These are phyloP conservation scores for Wickerhamiella shivajii DNA, from an alignment of 805 yeast genomes.

Conservation along the genomic window DNA sequence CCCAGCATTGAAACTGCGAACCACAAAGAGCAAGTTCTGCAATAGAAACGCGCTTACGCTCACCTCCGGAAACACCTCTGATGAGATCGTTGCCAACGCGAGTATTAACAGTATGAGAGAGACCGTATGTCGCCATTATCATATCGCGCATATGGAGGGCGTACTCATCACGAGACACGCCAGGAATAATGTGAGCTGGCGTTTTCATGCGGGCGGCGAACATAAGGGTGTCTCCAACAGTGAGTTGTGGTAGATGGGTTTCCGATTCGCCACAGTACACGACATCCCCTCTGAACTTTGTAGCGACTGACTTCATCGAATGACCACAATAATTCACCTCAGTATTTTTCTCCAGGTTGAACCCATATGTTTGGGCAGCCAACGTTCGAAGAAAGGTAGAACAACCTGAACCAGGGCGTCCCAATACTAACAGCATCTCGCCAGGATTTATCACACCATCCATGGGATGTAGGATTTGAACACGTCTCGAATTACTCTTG, in stretches of 20 bases:
- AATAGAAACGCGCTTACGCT: conserved; percentile 69
- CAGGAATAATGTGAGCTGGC: conserved; percentile 39
- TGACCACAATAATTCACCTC: conserved; percentile 48
- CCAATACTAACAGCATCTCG: conserved; percentile 54
- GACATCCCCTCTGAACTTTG: conserved; percentile 37
- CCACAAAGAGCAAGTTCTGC: conserved; percentile 61
- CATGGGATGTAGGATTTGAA: conserved; percentile 18
- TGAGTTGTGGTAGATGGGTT: conserved; percentile 61
- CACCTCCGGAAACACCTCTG: conserved; percentile 76
- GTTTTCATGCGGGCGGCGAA: conserved; percentile 61
- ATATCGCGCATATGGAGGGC: conserved; percentile 35
- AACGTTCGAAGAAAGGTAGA: conserved; percentile 52
- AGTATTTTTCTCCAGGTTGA: conserved; percentile 35
- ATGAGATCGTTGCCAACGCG: conserved; percentile 48
- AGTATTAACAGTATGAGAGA: conserved; percentile 43
- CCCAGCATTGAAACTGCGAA: conserved; percentile 56
- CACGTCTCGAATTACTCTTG: too few relatives aligned
- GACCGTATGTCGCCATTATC: conserved; percentile 41
- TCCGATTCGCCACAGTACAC: conserved; percentile 36
- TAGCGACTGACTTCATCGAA: conserved; percentile 43
- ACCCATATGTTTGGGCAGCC: conserved; percentile 40
- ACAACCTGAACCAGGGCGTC: conserved; percentile 73
- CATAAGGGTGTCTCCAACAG: conserved; percentile 56
- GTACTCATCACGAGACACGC: conserved; percentile 33
- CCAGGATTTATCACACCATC: conserved; percentile 40